Base-by-base conservation (phyloP, 2,329 filamentous ascomycete genomes). In the Aspergillus costaricaensis region DNA sequence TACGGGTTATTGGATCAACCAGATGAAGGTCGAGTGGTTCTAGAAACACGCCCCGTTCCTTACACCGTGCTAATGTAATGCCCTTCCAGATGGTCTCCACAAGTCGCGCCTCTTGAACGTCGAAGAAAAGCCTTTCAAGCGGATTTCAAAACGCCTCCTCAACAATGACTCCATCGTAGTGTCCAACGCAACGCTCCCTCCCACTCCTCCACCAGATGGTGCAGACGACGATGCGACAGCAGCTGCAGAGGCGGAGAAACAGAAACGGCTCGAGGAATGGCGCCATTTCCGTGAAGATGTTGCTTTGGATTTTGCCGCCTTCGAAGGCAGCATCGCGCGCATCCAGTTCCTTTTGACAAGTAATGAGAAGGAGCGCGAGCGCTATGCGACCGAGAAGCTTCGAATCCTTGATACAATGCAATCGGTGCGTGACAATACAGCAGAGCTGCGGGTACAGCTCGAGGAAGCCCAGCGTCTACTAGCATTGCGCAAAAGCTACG, bases 81-180 rank as follows among this genome's bases (percentile, higher is more conserved):
- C 52, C 10, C 7, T 50, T 59, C 44, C 68, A 88, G 89, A 92
- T 75, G 88, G 92, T 65, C 88, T 97, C 39, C 94, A 97, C 81
- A 94, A 93, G 72, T 85, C 85, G 30, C 91, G 94, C 44, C 89
- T 97, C 4, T 85, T 97, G 39, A 91, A 91, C 65, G 89, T 97
- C 62, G 94, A 98, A 81, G 91, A 96, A 73, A 92, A 92, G 60
- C 92, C 92, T 0, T 97, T 96, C 81, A 91, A 91, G 75, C 89
- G 93, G 62, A 87, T 97, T 61, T 91, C 91, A 21, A 92, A 92
- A 77, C 89, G 91, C 32, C 85, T 98, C 8, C 83, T 91, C 5
- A 83, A 85, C 21, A 85, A 90, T 15, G 86, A 87, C 57, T 86
- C 88, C 19, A 82, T 91, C 30, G 82, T 90, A 17, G 80, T 82